Percentiles rank a stretch among this genome's conserved stretches.
Evolutionary conservation across 352 stramenopile genomes (phyloP).

Genomic region (Peronospora belbahrii): DNA sequence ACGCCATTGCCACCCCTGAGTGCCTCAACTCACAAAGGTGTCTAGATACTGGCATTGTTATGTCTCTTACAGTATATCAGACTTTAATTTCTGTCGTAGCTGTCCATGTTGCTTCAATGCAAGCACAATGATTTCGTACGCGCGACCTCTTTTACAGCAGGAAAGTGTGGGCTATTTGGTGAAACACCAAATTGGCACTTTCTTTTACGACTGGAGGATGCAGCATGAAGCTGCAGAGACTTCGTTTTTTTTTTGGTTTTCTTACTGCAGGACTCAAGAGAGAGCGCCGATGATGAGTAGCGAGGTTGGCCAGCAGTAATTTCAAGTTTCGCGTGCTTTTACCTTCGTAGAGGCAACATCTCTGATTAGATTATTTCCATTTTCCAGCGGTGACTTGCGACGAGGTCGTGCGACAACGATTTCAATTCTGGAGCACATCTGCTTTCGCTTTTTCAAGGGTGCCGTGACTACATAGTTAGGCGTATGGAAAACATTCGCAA

Average conservation of each 20-base stretch:
- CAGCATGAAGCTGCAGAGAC: slow-evolving; percentile 14
- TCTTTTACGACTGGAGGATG: background rate
- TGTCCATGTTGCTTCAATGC: background rate
- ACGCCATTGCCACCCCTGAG: background rate
- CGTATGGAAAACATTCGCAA: slow-evolving; percentile 9
- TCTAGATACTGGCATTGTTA: background rate
- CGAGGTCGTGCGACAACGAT: background rate
- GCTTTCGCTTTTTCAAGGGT: slow-evolving; percentile 9
- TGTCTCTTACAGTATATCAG: background rate
- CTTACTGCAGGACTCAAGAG: slow-evolving; percentile 16
- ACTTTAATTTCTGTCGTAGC: background rate
- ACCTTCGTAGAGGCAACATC: slow-evolving; percentile 9
- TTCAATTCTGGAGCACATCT: slow-evolving; percentile 2
- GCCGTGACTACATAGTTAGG: slow-evolving; percentile 2
- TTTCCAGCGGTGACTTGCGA: slow-evolving; percentile 13
- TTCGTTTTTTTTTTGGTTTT: slow-evolving; percentile 2
- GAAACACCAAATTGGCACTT: background rate
- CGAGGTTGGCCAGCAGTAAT: background rate
- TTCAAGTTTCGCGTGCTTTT: slow-evolving; percentile 3
- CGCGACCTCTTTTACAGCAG: background rate
- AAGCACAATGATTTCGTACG: background rate
- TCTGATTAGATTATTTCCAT: slow-evolving; percentile 5
- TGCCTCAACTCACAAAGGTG: no score
- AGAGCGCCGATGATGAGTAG: slow-evolving; percentile 7
- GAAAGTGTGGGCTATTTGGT: background rate